Evolutionary conservation across 192 early-diverging fungal species (phyloP).

Genomic region (Dissophora globulifera): DNA sequence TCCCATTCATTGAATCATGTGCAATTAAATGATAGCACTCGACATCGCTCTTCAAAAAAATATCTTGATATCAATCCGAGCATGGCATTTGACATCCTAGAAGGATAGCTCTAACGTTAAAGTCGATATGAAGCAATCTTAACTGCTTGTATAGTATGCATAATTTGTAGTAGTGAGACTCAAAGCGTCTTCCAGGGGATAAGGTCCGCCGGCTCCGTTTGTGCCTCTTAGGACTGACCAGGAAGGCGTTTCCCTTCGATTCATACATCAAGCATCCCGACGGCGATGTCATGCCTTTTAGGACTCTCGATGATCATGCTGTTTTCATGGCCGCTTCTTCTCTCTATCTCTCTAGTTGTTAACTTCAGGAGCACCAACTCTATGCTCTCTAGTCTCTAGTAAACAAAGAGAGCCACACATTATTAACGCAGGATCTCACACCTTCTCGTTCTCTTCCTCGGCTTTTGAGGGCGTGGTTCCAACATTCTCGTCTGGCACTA

Average conservation of each 20-base stretch:
- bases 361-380: too few relatives aligned
- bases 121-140: not conserved
- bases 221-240: not conserved
- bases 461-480: not conserved
- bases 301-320: too few relatives aligned
- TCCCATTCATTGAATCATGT: too few relatives aligned
- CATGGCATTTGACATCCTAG: too few relatives aligned
- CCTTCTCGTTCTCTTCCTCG: constrained; percentile 7
- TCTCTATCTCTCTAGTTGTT: too few relatives aligned
- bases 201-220: constrained; percentile 12
- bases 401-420: constrained; percentile 8
- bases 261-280: not conserved
- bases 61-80: too few relatives aligned
- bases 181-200: constrained; percentile 1
- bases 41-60: too few relatives aligned
- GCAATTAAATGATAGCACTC: too few relatives aligned
- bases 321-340: too few relatives aligned
- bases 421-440: constrained; percentile 5
- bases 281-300: constrained; percentile 6
- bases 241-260: constrained; percentile 9
- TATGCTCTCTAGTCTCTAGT: too few relatives aligned
- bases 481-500: constrained; percentile 1
- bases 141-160: not conserved
- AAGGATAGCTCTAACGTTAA: constrained; percentile 1
- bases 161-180: not conserved